Conservation (phyloP, 2,329 filamentous ascomycete species). For the Capronia epimyces region DNA sequence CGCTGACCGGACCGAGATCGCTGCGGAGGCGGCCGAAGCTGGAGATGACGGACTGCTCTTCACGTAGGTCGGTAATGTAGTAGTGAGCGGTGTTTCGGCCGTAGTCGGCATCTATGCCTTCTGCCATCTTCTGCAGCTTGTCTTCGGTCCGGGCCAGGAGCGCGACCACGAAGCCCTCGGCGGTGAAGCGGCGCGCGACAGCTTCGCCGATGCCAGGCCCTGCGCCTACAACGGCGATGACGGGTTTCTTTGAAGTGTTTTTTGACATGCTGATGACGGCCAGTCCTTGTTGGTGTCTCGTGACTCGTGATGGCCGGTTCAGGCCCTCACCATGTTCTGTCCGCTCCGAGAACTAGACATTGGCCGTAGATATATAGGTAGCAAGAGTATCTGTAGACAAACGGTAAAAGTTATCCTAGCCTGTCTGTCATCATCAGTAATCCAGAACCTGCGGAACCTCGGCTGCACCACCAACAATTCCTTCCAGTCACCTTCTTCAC, state of each 20-base stretch:
- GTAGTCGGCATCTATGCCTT: slow-evolving; percentile 19
- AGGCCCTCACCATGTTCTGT: too few relatives aligned
- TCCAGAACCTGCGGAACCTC: too few relatives aligned
- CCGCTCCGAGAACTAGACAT: too few relatives aligned
- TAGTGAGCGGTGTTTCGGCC: slow-evolving; percentile 16
- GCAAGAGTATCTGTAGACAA: too few relatives aligned
- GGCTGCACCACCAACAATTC: too few relatives aligned
- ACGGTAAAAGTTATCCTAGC: too few relatives aligned
- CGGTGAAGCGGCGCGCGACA: slow-evolving; percentile 22
- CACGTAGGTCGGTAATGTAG: slow-evolving; percentile 23
- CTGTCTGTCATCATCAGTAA: too few relatives aligned
- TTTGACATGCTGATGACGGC: too few relatives aligned
- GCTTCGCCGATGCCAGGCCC: slow-evolving; percentile 25
- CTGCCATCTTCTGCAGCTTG: slow-evolving; percentile 21
- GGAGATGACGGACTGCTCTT: slow-evolving; percentile 12
- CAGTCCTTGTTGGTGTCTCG: too few relatives aligned
- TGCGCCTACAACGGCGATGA: slow-evolving; percentile 24
- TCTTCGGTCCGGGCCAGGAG: slow-evolving; percentile 24
- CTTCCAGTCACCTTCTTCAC: too few relatives aligned
- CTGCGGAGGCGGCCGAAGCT: slow-evolving; percentile 17
- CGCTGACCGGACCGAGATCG: slow-evolving; percentile 19
- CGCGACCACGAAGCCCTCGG: slow-evolving; percentile 20
- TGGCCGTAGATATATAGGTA: too few relatives aligned
- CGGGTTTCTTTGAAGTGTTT: slow-evolving; percentile 18
- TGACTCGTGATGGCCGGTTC: too few relatives aligned